phyloP scores from a whole-genome alignment of 2,329 filamentous ascomycete species.

The Pyrenochaeta sp. region DNA sequence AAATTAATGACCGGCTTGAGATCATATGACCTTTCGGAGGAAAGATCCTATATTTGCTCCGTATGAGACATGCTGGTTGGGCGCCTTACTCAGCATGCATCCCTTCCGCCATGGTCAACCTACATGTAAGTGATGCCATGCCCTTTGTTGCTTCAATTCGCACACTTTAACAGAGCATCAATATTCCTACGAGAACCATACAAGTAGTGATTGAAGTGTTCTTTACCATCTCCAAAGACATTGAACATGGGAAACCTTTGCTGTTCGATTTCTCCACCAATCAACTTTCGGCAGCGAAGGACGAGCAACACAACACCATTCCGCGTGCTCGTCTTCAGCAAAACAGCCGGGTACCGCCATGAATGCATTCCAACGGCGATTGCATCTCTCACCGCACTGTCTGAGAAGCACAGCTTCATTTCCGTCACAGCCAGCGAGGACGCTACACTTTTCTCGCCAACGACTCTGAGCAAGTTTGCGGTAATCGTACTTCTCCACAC shows the following conservation, averaged over 20 bases:
- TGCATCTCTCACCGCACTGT: slow-evolving; percentile 15
- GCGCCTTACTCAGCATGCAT: no score
- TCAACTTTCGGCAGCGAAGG: not conserved
- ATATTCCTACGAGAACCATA: no score
- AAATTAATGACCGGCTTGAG: no score
- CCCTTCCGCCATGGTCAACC: no score
- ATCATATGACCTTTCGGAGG: no score
- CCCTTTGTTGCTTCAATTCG: no score
- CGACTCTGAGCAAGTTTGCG: slow-evolving; percentile 10
- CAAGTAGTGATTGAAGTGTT: no score
- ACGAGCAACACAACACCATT: slow-evolving; percentile 7
- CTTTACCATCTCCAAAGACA: not conserved
- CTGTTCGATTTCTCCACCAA: not conserved
- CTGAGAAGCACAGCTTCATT: slow-evolving; percentile 10
- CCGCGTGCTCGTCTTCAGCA: slow-evolving; percentile 34
- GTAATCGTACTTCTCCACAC: slow-evolving; percentile 26
- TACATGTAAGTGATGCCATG: no score
- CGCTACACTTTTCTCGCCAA: slow-evolving; percentile 15
- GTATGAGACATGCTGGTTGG: no score
- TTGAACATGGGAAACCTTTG: not conserved
- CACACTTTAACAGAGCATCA: no score
- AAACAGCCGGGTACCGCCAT: slow-evolving; percentile 38
- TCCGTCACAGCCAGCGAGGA: slow-evolving; percentile 27
- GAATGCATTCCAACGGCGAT: slow-evolving; percentile 31
- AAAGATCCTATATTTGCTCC: no score